These are phyloP conservation scores for Pichia sp. DNA, from an alignment of 1,139 yeast genomes.

Conservation along the genomic window DNA sequence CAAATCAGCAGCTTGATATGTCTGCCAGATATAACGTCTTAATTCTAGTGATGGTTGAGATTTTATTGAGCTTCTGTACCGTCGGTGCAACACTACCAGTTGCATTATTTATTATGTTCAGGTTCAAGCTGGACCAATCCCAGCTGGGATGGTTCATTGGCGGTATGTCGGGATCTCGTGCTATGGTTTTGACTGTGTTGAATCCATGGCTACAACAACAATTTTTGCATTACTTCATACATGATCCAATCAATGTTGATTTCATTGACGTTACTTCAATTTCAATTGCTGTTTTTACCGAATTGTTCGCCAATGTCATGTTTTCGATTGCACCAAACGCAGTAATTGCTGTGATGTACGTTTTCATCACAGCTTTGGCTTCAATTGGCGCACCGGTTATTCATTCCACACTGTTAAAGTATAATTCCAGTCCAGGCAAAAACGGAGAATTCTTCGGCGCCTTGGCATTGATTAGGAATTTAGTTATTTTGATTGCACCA, in stretches of 20 bases:
- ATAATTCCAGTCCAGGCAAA: constrained; percentile 33
- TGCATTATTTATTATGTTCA: constrained; percentile 50
- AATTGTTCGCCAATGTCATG: constrained; percentile 35
- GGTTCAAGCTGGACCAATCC: constrained; percentile 51
- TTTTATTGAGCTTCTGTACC: constrained; percentile 32
- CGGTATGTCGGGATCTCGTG: constrained; percentile 38
- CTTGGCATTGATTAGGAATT: constrained; percentile 37
- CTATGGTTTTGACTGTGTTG: constrained; percentile 32
- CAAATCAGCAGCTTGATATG: constrained; percentile 18
- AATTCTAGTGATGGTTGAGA: constrained; percentile 40
- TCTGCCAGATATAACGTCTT: constrained; percentile 38
- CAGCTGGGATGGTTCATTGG: constrained; percentile 56
- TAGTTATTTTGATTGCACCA: constrained; percentile 33
- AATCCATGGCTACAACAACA: constrained; percentile 35
- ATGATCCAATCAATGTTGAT: constrained; percentile 35
- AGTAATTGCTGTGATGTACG: constrained; percentile 18
- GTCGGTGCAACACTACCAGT: constrained; percentile 38
- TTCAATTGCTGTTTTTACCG: constrained; percentile 31
- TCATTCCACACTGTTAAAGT: constrained; percentile 43
- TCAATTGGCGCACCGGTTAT: constrained; percentile 40
- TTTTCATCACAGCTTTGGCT: constrained; percentile 40
- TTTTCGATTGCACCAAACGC: constrained; percentile 28
- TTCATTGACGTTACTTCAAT: constrained; percentile 43
- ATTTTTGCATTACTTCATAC: constrained; percentile 26
- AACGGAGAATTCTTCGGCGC: constrained; percentile 51